Evolutionary conservation across 2,329 filamentous ascomycete genomes (phyloP).

Genomic region (Coccinonectria pachysandricola): DNA sequence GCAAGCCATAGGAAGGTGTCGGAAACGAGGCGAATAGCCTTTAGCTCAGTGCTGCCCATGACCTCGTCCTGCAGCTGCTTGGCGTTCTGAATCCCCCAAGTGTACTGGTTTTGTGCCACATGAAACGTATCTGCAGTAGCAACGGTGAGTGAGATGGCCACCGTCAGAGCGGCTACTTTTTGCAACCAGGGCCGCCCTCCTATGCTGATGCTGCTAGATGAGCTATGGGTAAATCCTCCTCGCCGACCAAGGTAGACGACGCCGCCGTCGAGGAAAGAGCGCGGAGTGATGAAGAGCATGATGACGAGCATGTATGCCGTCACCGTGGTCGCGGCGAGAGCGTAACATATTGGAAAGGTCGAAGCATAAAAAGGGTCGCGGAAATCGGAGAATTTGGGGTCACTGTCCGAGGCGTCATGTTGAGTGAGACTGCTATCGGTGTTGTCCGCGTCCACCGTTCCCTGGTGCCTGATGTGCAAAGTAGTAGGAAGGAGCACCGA

Average conservation of each 20-base stretch:
- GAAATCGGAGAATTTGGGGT: slow-evolving; percentile 48
- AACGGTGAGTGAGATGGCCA: slow-evolving; percentile 80
- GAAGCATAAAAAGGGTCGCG: slow-evolving; percentile 89
- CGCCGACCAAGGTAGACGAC: slow-evolving; percentile 70
- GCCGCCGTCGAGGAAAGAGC: slow-evolving; percentile 82
- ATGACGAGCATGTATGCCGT: slow-evolving; percentile 87
- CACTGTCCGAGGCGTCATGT: slow-evolving; percentile 20
- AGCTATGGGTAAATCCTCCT: slow-evolving; percentile 79
- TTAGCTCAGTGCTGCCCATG: slow-evolving; percentile 74
- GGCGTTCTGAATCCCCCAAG: slow-evolving; percentile 69
- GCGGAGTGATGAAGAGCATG: slow-evolving; percentile 88
- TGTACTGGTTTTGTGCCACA: slow-evolving; percentile 74
- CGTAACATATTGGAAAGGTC: slow-evolving; percentile 85
- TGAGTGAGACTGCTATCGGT: slow-evolving; percentile 24
- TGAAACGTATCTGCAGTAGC: slow-evolving; percentile 85
- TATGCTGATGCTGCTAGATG: slow-evolving; percentile 69
- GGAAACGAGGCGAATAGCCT: slow-evolving; percentile 84
- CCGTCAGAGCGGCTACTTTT: slow-evolving; percentile 63
- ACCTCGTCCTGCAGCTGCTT: slow-evolving; percentile 65
- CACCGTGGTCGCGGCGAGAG: slow-evolving; percentile 81
- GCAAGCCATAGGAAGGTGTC: slow-evolving; percentile 96
- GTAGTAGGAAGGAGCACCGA: slow-evolving; percentile 30
- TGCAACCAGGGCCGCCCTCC: slow-evolving; percentile 92
- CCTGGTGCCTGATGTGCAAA: too few relatives aligned
- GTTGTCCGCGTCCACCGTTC: slow-evolving; percentile 28